Conservation (phyloP, 495 filamentous ascomycete species). For the Ascodesmis nigricans region DNA sequence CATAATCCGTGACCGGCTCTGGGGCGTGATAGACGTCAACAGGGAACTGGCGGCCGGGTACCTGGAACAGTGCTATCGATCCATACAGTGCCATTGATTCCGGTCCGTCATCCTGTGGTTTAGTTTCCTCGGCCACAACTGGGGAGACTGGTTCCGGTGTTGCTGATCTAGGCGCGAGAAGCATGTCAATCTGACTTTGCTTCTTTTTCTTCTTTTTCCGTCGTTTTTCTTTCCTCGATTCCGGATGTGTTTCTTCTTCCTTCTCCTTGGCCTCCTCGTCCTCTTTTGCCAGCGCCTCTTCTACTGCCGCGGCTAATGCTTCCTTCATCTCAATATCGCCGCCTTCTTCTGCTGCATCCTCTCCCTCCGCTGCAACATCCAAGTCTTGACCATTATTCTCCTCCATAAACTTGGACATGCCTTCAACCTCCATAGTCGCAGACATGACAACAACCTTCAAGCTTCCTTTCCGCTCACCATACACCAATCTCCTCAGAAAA, state of each 20-base stretch:
- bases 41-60: constrained; percentile 73
- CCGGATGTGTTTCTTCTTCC: neutral
- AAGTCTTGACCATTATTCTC: constrained; percentile 4
- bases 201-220: constrained; percentile 3
- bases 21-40: constrained; percentile 60
- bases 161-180: too few species aligned
- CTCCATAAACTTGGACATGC: constrained; percentile 52
- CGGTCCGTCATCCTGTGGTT: too few species aligned
- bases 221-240: neutral
- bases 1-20: constrained; percentile 58
- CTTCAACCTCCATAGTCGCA: constrained; percentile 75
- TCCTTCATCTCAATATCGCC: too few species aligned
- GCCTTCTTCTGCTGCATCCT: neutral
- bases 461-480: constrained; percentile 9
- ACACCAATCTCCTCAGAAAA: constrained; percentile 40
- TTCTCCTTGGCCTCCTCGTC: neutral
- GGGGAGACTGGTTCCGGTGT: too few species aligned
- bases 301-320: too few species aligned
- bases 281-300: neutral
- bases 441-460: constrained; percentile 92
- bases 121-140: too few species aligned
- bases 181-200: too few species aligned
- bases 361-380: constrained; percentile 2
- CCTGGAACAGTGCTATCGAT: constrained; percentile 26
- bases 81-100: too few species aligned